Base-by-base conservation (phyloP, 2,329 filamentous ascomycete genomes). In the Colletotrichum echinochloae region DNA sequence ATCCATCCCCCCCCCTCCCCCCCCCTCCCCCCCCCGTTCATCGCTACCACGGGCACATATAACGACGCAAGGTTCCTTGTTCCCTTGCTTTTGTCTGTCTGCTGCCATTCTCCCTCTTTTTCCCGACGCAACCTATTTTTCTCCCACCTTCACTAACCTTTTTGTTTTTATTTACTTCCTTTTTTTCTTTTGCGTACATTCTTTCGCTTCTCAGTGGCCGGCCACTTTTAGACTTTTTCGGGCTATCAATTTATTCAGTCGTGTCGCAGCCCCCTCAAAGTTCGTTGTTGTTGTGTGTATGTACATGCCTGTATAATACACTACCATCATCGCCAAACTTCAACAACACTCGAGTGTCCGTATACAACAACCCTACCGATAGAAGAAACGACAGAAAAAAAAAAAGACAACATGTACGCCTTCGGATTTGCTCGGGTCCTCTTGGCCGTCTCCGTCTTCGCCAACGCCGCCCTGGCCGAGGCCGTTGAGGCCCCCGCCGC, bases 161-260 rank as follows among this genome's bases (percentile, higher is more conserved):
- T 66, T 56, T 39, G 41, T 16, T 41, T 41, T 46, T 39, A 41
- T 44, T 59, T 33, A 23, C 35, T 56, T 11, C 44, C 41, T 54
- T 33, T n/a, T 23, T 37, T 37, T 6, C 28, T 39, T 59, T 44
- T 44, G 33, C 26, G 33, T 48, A 7, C 51, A 39, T 69, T 60
- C 56, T 30, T 49, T 72, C 48, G 26, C 30, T 70, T 68, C 52
- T 28, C 48, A 69, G 72, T 73, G 72, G 72, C 72, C 62, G 72
- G 72, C 70, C 70, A 72, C 72, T 70, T 68, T 44, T 60, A 6
- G 35, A 18, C 55, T 57, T 60, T 66, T 39, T n/a, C n/a, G n/a
- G 52, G 48, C 35, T 64, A 30, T 56, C 52, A 54, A 52, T 56
- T 65, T 35, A 62, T 41, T 26, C 16, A n/a, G 26, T 30, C 14